Base-by-base conservation (phyloP, 768 basidiomycete genomes). In the Mycena capillaripes region DNA sequence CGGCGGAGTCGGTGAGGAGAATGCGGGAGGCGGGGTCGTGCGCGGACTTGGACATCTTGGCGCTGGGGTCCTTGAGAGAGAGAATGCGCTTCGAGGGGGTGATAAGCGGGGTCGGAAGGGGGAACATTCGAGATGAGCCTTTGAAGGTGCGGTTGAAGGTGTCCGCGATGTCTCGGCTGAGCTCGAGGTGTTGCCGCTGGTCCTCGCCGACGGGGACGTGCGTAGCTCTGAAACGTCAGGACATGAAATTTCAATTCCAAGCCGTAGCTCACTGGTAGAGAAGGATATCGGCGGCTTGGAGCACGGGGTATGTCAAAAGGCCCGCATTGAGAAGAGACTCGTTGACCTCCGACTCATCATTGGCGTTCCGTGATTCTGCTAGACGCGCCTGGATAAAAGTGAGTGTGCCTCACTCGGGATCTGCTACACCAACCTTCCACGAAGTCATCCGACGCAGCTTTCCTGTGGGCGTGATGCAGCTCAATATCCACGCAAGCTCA, bases 161-260 rank as follows among this genome's bases (percentile, higher is more conserved):
- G 21, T 94, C 90, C 0, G 95, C 96, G 14, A 98, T 83, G 76
- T 97, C 95, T 34, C 96, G 91, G 21, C 89, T 88, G 0, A 99
- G 89, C 77, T 98, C 97, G 48, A 98, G 88, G 78, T 99, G 97
- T 83, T 99, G 97, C 25, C 91, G 90, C 78, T 98, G 97, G 80
- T 99, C 97, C 77, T 98, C 97, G 29, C 97, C 97, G 6, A 99
- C 97, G 0, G 97, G 97, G 1, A 99, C 94, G 79, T 97, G 94
- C 0, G 96, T 97, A 2, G 96, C 90, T 75, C 97, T 96, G 73
- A 1, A 9, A 34, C 40, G 46, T 19, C 61, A 46, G 10, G 57
- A 25, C 2, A 17, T 6, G 32, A 29, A n/a, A 46, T 17, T 21
- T 17, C 32, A 25, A 0, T 34, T 25, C 25, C 50, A 6, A 42